Base-by-base conservation (phyloP, 331 rosid genomes). In the Phaseolus coccineus region DNA sequence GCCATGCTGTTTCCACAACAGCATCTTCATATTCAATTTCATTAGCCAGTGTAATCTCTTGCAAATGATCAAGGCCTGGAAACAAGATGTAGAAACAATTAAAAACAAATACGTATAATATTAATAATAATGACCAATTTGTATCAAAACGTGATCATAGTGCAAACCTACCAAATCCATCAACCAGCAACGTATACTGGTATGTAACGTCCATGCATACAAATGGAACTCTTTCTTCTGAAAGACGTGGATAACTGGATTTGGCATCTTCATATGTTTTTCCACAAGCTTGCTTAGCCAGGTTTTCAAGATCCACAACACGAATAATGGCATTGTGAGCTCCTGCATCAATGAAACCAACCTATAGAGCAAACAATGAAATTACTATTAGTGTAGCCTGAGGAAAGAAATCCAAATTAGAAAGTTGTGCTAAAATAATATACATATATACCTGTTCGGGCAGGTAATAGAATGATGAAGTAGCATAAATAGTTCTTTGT, bases 1-100 rank as follows among this genome's bases (percentile, higher is more conserved):
- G 89, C 97, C 97, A 90, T 25, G 92, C 90, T 28, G 96, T 89
- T 76, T 89, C 96, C 50, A 92, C 89, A 42, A 80, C 44, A 75
- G 88, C 68, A 3, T 82, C 83, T 0, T 71, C 66, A 58, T 90
- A 86, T 50, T 33, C 39, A 33, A 33, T 33, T 33, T 33, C 5
- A 33, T 4, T 6, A 33, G 39, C 39, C 39, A 33, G 37, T 33
- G 37, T 33, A 33, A 33, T 4, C 39, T 33, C 6, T 33, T 33
- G 39, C 5, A 4, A 1, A 33, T 6, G 39, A 33, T 33, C 39
- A 4, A 33, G 39, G 39, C 39, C 39, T 92, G 84, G 31, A 50
- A 48, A 56, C 4, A 42, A 33, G 3, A 19, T 33, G 22, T 1
- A 5, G 9, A 39, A 39, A 0, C 42, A 39, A 39, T 39, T 6